Percentiles rank a stretch among this genome's conserved stretches.
Conservation (phyloP, 73 alveolate genomes). For the Paramecium biaurelia region DNA sequence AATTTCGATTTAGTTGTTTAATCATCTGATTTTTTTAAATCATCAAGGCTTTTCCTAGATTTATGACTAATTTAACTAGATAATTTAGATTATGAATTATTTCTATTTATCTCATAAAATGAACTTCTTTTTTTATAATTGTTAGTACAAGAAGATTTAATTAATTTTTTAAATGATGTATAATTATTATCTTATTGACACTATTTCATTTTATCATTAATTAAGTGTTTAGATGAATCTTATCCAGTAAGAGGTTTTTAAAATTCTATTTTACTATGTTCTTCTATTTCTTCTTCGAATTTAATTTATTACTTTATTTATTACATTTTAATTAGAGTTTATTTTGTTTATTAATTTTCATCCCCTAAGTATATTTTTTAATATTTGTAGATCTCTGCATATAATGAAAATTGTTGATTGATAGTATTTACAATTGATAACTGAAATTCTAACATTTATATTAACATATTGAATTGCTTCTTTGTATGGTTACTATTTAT, state of each 20-base stretch:
- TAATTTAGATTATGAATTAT: not conserved
- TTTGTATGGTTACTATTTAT: not conserved
- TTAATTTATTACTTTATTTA: not conserved
- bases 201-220: not conserved
- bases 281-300: constrained; percentile 12
- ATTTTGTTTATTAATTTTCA: not conserved
- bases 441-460: not conserved
- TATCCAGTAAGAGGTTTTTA: not conserved
- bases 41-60: not conserved
- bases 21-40: not conserved
- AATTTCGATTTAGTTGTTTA: not conserved
- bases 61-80: not conserved
- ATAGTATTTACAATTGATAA: not conserved
- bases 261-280: not conserved
- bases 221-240: not conserved
- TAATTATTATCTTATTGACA: not conserved
- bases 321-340: not conserved
- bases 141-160: not conserved
- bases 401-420: not conserved
- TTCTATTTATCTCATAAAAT: not conserved
- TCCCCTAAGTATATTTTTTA: not conserved
- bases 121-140: not conserved
- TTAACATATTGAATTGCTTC: not conserved
- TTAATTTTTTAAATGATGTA: not conserved
- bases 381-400: not conserved